Evolutionary conservation across 176 grass and related monocot genomes (phyloP), one percentile per base, ranked within the genome.

Genomic region (Puya raimondii): DNA sequence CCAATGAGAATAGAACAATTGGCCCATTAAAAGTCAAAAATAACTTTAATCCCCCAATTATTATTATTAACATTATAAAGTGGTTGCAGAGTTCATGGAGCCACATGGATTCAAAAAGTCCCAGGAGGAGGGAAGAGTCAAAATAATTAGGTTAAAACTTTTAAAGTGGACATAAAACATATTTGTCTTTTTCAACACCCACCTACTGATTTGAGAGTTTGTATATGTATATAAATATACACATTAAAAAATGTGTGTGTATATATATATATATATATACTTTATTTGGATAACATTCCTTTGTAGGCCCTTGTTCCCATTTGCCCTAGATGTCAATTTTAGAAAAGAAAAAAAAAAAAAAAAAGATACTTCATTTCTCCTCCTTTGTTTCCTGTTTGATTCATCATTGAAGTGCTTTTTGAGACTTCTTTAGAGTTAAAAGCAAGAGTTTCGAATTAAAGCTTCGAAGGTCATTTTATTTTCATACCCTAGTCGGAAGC

Each of bases 261-360:
- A n/a, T n/a, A 42, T 8, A 42, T 1, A 42, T 42, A 29, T 42
- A 42, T 8, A 29, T 61, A 61, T 61, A 61, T 61, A 61, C n/a
- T 61, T 61, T 10, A 61, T 61, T 61, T 61, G 56, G 56, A 61
- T 61, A 61, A 61, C 17, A 42, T 20, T 61, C 56, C 21, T 61
- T 20, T 10, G 13, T 61, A 20, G 56, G 56, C 17, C 21, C 56
- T n/a, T 61, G 14, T n/a, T 61, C 7, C 56, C 12, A 61, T 61
- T 42, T 42, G 33, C 33, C 29, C 29, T 4, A 4, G 4, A 33
- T 42, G 25, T 26, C 25, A 26, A 2, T 26, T 26, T 26, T 2
- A 26, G 2, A 26, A 26, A 26, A 26, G 2, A 26, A 0, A 26
- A 26, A 26, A 23, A 23, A 26, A 26, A 1, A 26, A 26, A 26